Evolutionary conservation across 1,139 yeast genomes (phyloP), one percentile per base, ranked within the genome.

Genomic region (Magnusiomyces suaveolens): DNA sequence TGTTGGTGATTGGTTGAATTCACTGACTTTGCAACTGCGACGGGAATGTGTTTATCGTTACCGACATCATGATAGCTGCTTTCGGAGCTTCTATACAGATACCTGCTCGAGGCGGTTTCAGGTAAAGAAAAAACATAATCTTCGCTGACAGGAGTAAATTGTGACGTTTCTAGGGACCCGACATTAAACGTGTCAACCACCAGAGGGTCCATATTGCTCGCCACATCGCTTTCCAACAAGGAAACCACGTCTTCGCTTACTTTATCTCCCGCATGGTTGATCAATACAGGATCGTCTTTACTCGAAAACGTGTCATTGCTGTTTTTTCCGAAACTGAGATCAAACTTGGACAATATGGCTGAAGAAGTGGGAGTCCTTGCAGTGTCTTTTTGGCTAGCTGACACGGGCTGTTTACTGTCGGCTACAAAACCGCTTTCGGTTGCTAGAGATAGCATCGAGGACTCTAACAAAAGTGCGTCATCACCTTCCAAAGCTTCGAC

Each of bases 31-130:
- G n/a, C n/a, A n/a, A n/a, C n/a, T n/a, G n/a, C n/a, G n/a, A n/a
- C n/a, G n/a, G n/a, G n/a, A n/a, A n/a, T n/a, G n/a, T n/a, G n/a
- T n/a, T n/a, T n/a, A 6, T 43, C 46, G 12, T 43, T 43, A 4
- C 47, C 47, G 18, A 47, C 24, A 32, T 47, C 43, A n/a, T 47
- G 50, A 33, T 32, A 47, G n/a, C 50, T 47, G 20, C 25, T 36
- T n/a, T 33, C 43, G 16, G 26, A 20, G 33, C 18, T 26, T 32
- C 25, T 20, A 33, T 47, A 43, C 14, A 16, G 18, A 14, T 26
- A 14, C 20, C 24, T 29, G 16, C 38, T 2, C 21, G 14, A 14
- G 23, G 12, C 23, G 21, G 16, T 16, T 14, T n/a, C 20, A 25
- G 10, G 18, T n/a, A n/a, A n/a, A n/a, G n/a, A n/a, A n/a, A n/a